These are phyloP conservation scores for Chalciporus pseudorubinellus DNA, from an alignment of 768 basidiomycete species.

Conservation along the genomic window DNA sequence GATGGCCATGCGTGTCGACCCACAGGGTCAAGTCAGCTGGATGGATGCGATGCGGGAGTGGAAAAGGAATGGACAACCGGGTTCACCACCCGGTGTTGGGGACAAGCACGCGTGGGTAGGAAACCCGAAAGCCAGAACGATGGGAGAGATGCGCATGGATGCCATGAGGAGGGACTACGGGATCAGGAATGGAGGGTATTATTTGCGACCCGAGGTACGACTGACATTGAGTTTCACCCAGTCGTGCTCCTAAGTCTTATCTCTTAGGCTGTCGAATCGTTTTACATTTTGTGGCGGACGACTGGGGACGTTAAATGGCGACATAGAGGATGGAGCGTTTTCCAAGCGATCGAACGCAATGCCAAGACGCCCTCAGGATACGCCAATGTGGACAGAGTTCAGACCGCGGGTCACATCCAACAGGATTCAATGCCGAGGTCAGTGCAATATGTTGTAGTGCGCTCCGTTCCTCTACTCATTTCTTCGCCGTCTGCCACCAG, in stretches of 20 bases:
- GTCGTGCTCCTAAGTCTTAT: background rate
- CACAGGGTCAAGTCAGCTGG: constrained; percentile 25
- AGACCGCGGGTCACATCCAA: constrained; percentile 37
- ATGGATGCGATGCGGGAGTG: constrained; percentile 42
- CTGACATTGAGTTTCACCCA: background rate
- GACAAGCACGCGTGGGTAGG: constrained; percentile 34
- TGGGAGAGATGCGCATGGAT: constrained; percentile 20
- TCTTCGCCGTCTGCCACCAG: constrained; percentile 22
- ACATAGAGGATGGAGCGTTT: constrained; percentile 67
- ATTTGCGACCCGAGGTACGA: constrained; percentile 69
- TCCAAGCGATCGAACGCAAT: constrained; percentile 60
- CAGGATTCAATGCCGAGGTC: constrained; percentile 75
- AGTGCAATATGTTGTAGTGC: constrained; percentile 29
- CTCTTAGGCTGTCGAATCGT: constrained; percentile 64
- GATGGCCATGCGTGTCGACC: constrained; percentile 36
- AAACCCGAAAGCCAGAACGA: constrained; percentile 18
- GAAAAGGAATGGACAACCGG: constrained; percentile 44
- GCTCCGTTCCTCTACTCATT: background rate
- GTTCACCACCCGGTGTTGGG: constrained; percentile 52
- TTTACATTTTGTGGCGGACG: constrained; percentile 68
- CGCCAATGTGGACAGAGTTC: constrained; percentile 52
- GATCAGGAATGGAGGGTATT: constrained; percentile 44
- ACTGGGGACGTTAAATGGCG: constrained; percentile 71
- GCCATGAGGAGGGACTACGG: constrained; percentile 51
- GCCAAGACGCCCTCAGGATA: constrained; percentile 62